Base-by-base conservation (phyloP, 192 early-diverging fungal species). In the Coemansia reversa region DNA sequence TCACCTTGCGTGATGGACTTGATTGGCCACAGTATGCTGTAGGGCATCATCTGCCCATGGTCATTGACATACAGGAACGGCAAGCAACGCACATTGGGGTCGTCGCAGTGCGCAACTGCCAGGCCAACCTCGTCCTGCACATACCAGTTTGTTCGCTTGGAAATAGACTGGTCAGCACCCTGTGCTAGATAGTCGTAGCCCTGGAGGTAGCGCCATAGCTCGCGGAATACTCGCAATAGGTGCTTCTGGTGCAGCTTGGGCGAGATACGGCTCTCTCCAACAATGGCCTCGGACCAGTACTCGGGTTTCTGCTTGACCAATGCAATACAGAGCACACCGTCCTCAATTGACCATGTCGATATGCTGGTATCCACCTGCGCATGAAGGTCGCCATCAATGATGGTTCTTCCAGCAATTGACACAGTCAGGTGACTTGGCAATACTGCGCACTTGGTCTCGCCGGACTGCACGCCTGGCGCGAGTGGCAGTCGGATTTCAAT, bases 21-120 rank as follows among this genome's bases (percentile, higher is more conserved):
- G 49, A 86, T 81, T 1, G 89, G 88, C 75, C 85, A 90, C 52
- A 90, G 51, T 45, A 90, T 70, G 66, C 84, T 88, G 56, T 84
- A 89, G 12, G 86, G 85, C 50, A 80, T 75, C 42, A 85, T 85
- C 24, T 68, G 78, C 5, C 78, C 81, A 19, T 72, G 74, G 19
- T 75, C 72, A 14, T 76, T 68, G 5, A 84, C 70, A 53, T 85
- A 89, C 58, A 90, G 84, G 58, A 90, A 85, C 35, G 89, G 89
- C 0, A 85, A 60, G 60, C 86, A 87, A 45, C 77, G 63, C 39
- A 85, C 76, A 64, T 89, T 89, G 30, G 87, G 89, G 7, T 66
- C 62, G 32, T 80, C 78, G 24, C 85, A 84, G 60, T 90, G 89
- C 6, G 66, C 68, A 29, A 90, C 74, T 1, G 89, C 82, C 14